phyloP scores from a whole-genome alignment of 2,329 filamentous ascomycete genomes.

The Colletotrichum sp. region DNA sequence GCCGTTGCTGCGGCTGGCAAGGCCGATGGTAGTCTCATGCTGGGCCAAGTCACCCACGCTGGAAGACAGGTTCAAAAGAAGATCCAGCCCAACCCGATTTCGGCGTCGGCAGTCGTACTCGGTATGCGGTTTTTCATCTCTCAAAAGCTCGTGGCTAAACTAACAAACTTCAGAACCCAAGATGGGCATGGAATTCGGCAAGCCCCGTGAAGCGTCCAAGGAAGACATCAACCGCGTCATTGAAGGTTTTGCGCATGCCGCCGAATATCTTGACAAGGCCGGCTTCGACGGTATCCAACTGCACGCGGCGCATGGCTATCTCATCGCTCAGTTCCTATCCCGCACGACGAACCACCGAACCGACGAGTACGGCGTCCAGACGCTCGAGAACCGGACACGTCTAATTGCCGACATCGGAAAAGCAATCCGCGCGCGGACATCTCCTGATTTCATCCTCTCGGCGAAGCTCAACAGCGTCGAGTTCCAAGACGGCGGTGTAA shows the following conservation, averaged over 20 bases:
- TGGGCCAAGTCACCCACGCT: conserved; percentile 68
- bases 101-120: conserved; percentile 43
- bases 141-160: background rate
- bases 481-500: conserved; percentile 58
- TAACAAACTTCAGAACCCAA: conserved; percentile 15
- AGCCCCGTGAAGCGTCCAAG: conserved; percentile 57
- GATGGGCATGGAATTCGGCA: conserved; percentile 40
- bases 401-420: conserved; percentile 49
- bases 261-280: conserved; percentile 65
- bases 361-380: conserved; percentile 51
- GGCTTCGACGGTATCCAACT: conserved; percentile 62
- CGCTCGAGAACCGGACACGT: conserved; percentile 47
- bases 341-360: conserved; percentile 54
- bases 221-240: conserved; percentile 62
- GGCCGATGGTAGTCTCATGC: conserved; percentile 62
- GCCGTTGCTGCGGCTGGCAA: conserved; percentile 60
- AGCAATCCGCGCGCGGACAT: conserved; percentile 35
- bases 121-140: conserved; percentile 8
- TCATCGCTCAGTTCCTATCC: conserved; percentile 58
- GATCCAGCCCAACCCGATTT: conserved; percentile 42
- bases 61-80: conserved; percentile 55
- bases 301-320: conserved; percentile 60
- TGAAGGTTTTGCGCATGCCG: conserved; percentile 66
- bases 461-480: conserved; percentile 66
- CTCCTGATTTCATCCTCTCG: conserved; percentile 44